Percentiles rank a stretch among this genome's conserved stretches.
phyloP scores from a whole-genome alignment of 2,329 filamentous ascomycete genomes.

The Aspergillus sp. region DNA sequence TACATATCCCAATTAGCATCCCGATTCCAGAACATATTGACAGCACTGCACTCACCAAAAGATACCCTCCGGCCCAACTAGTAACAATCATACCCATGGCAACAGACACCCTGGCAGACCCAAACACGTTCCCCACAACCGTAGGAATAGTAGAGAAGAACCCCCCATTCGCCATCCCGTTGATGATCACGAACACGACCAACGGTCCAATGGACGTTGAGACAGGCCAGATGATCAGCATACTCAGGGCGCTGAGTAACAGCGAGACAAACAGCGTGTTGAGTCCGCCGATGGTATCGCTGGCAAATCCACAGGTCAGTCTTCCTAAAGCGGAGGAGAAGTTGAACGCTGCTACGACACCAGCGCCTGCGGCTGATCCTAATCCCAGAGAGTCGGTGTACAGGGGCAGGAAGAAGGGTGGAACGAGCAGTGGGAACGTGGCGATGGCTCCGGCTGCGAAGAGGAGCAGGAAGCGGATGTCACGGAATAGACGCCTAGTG shows the following conservation, averaged over 20 bases:
- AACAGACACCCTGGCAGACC: conserved; percentile 55
- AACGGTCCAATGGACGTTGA: conserved; percentile 58
- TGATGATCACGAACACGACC: conserved; percentile 60
- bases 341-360: conserved; percentile 63
- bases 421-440: conserved; percentile 63
- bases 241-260: conserved; percentile 57
- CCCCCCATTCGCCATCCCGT: conserved; percentile 62
- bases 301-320: conserved; percentile 56
- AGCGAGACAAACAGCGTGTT: conserved; percentile 58
- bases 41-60: conserved; percentile 51
- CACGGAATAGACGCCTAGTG: conserved; percentile 54
- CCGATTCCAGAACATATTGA: neutral
- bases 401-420: conserved; percentile 63
- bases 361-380: conserved; percentile 56
- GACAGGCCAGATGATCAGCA: conserved; percentile 64
- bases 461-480: conserved; percentile 54
- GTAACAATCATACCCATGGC: conserved; percentile 65
- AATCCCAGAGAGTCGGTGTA: conserved; percentile 60
- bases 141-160: conserved; percentile 68
- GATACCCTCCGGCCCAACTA: conserved; percentile 63
- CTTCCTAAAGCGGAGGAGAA: conserved; percentile 62
- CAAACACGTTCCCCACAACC: conserved; percentile 62
- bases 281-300: conserved; percentile 57
- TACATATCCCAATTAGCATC: conserved; percentile 18
- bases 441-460: conserved; percentile 59